Conservation (phyloP, 1,284 basidiomycete species). For the Phellinidium pouzarii region DNA sequence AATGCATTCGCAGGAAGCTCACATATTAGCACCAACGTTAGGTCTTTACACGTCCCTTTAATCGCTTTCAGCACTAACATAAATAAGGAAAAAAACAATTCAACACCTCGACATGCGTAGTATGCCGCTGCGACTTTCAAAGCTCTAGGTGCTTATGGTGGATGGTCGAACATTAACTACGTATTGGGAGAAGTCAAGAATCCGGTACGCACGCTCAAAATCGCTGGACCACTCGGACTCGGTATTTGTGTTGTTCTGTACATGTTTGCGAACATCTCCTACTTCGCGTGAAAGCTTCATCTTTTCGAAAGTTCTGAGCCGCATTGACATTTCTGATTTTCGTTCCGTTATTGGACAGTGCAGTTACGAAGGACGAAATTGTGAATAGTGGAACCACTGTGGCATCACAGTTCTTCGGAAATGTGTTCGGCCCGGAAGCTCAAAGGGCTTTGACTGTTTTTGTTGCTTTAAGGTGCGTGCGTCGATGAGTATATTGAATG, state of each 20-base stretch:
- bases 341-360: conserved; percentile 23
- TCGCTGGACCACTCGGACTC: conserved; percentile 47
- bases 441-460: conserved; percentile 44
- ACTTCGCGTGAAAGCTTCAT: conserved; percentile 33
- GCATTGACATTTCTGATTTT: not conserved
- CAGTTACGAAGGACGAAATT: conserved; percentile 40
- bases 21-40: conserved; percentile 36
- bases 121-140: conserved; percentile 56
- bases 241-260: conserved; percentile 42
- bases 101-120: conserved; percentile 26
- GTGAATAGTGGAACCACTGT: conserved; percentile 39
- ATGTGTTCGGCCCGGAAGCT: conserved; percentile 44
- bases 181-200: conserved; percentile 49
- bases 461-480: conserved; percentile 43
- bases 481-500: not conserved
- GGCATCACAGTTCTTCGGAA: conserved; percentile 46
- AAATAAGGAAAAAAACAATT: not conserved
- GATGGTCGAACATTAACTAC: conserved; percentile 48
- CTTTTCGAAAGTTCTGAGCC: not conserved
- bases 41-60: conserved; percentile 10
- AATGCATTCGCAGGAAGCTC: conserved; percentile 45
- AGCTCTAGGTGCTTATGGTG: conserved; percentile 47
- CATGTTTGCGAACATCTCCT: conserved; percentile 46
- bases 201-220: conserved; percentile 47
- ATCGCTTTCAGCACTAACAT: not conserved